These are phyloP conservation scores for Yarrowia sp. DNA, from an alignment of 805 yeast species.

Conservation along the genomic window DNA sequence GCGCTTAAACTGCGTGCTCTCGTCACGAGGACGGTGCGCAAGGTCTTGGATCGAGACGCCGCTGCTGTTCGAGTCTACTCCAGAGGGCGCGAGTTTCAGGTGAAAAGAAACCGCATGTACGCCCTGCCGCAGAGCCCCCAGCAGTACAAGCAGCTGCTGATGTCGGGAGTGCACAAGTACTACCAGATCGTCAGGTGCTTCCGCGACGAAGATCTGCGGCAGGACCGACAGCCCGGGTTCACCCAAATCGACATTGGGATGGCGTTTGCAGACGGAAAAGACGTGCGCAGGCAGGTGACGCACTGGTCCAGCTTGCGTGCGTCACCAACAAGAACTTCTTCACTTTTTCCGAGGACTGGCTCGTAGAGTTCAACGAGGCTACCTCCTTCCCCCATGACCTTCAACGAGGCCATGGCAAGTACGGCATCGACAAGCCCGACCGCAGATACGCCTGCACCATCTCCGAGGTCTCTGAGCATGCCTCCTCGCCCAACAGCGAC, in stretches of 20 bases:
- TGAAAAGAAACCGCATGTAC: constrained; percentile 59
- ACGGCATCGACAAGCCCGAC: constrained; percentile 96
- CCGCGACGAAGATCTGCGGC: constrained; percentile 91
- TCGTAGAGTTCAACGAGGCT: not conserved
- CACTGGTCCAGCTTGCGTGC: too few species aligned
- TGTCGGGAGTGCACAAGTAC: constrained; percentile 81
- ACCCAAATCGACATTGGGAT: constrained; percentile 96
- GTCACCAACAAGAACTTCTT: constrained; percentile 36
- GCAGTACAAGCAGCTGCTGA: constrained; percentile 89
- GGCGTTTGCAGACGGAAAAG: constrained; percentile 69
- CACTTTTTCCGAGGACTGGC: constrained; percentile 34
- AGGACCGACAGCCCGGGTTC: constrained; percentile 96
- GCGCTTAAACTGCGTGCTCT: constrained; percentile 40
- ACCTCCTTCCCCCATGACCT: constrained; percentile 45
- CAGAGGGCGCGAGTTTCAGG: constrained; percentile 98
- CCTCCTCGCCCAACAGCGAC: constrained; percentile 40
- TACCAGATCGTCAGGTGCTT: constrained; percentile 93
- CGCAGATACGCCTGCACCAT: constrained; percentile 56
- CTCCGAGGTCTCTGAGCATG: constrained; percentile 40
- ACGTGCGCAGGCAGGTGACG: too few species aligned
- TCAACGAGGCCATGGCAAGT: constrained; percentile 66
- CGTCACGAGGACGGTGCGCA: constrained; percentile 41
- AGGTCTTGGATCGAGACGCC: constrained; percentile 76
- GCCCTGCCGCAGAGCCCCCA: constrained; percentile 98
- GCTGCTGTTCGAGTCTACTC: constrained; percentile 87